Conservation (phyloP, 1,284 basidiomycete genomes). For the Mycena citricolor region DNA sequence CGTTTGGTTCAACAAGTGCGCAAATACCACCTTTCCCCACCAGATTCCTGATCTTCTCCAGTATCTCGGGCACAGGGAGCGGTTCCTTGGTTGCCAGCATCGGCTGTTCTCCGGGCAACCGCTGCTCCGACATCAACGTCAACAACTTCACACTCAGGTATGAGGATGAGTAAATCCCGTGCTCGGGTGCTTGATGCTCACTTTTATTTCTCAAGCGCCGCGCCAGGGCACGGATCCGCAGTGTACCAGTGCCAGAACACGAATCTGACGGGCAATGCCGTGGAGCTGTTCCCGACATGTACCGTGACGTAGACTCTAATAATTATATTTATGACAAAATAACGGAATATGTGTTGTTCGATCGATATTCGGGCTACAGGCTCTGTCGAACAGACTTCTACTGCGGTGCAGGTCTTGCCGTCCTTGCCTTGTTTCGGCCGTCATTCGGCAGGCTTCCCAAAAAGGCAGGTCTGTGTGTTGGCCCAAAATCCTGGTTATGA, state of each 20-base stretch:
- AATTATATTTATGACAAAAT: too few relatives aligned
- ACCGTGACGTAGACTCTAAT: conserved; percentile 26
- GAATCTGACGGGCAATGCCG: conserved; percentile 33
- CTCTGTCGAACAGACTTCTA: too few relatives aligned
- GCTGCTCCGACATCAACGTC: conserved; percentile 50
- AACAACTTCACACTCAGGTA: conserved; percentile 43
- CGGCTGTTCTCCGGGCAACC: conserved; percentile 51
- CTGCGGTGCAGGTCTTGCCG: too few relatives aligned
- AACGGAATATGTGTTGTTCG: too few relatives aligned
- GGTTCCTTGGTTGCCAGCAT: conserved; percentile 52
- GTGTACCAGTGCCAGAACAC: conserved; percentile 45
- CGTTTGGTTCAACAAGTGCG: conserved; percentile 47
- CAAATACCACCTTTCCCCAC: neutral
- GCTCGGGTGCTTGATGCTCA: conserved; percentile 17
- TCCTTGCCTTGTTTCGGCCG: too few relatives aligned
- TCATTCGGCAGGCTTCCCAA: too few relatives aligned
- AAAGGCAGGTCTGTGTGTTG: too few relatives aligned
- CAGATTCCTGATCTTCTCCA: conserved; percentile 26
- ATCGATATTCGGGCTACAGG: too few relatives aligned
- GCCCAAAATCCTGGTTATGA: too few relatives aligned
- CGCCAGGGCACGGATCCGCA: conserved; percentile 36
- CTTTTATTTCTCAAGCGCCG: too few relatives aligned
- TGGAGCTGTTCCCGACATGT: conserved; percentile 33
- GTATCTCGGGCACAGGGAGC: conserved; percentile 58
- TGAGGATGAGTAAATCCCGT: conserved; percentile 18